phyloP scores from a whole-genome alignment of 2,329 filamentous ascomycete species.

The Colletotrichum liriopes region DNA sequence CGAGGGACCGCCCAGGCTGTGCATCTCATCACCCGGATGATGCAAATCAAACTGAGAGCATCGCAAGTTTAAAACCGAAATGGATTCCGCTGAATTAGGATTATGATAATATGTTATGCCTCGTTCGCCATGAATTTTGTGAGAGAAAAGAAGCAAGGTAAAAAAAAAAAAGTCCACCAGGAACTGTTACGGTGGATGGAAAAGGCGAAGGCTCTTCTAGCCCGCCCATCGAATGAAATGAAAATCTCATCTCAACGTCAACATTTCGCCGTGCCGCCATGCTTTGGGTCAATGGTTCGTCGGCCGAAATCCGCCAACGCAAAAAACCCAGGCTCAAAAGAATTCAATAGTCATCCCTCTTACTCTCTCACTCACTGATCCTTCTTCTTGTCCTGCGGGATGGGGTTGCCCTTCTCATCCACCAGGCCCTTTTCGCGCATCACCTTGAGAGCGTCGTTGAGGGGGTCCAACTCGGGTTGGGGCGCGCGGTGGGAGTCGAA shows the following conservation, averaged over 20 bases:
- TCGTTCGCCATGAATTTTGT: slow-evolving; percentile 8
- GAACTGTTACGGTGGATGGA: background rate
- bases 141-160: background rate
- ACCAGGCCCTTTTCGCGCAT: slow-evolving; percentile 62
- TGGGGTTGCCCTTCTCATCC: slow-evolving; percentile 59
- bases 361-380: slow-evolving; percentile 16
- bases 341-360: background rate
- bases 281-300: slow-evolving; percentile 1
- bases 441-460: slow-evolving; percentile 60
- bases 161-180: slow-evolving; percentile 13
- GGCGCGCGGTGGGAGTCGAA: slow-evolving; percentile 62
- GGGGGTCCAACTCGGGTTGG: slow-evolving; percentile 59
- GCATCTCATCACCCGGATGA: background rate
- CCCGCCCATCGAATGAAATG: slow-evolving; percentile 11
- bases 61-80: background rate
- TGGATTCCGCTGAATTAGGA: slow-evolving; percentile 12
- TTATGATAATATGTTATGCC: slow-evolving; percentile 17
- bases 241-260: slow-evolving; percentile 17
- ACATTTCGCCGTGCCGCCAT: slow-evolving; percentile 17
- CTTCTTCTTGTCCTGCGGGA: slow-evolving; percentile 52
- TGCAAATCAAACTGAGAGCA: background rate
- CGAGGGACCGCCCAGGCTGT: background rate
- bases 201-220: background rate
- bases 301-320: background rate
- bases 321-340: background rate